A percentile compares a stretch with the other conserved stretches of the same genome.
Conservation (phyloP, 345 rosid genomes). For the Conringia planisiliqua region DNA sequence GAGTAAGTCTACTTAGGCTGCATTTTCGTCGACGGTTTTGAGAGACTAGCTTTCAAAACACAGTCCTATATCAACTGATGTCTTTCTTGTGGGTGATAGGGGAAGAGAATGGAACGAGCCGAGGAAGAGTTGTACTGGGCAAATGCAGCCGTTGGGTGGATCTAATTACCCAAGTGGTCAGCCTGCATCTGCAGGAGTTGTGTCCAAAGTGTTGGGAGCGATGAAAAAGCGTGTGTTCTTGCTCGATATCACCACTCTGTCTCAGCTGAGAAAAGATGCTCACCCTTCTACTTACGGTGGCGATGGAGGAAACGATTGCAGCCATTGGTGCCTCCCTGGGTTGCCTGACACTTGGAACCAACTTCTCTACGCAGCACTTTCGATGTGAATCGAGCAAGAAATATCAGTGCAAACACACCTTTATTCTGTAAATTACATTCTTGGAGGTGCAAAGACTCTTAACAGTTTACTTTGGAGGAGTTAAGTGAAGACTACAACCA, state of each 20-base stretch:
- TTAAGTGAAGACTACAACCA: conserved; percentile 7
- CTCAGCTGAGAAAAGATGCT: conserved; percentile 89
- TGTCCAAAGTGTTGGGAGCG: conserved; percentile 51
- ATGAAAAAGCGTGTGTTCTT: conserved; percentile 63
- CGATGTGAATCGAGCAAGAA: conserved; percentile 37
- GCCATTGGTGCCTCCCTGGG: conserved; percentile 99
- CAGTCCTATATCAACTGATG: neutral
- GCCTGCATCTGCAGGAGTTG: conserved; percentile 60
- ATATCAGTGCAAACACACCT: conserved; percentile 10
- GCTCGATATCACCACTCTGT: conserved; percentile 80
- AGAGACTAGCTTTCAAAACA: neutral
- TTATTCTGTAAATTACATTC: conserved; percentile 36
- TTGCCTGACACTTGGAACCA: conserved; percentile 98
- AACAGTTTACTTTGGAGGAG: neutral
- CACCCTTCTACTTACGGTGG: conserved; percentile 71
- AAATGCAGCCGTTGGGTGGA: conserved; percentile 64
- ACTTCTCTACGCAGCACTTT: conserved; percentile 77
- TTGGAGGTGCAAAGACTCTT: conserved; percentile 26
- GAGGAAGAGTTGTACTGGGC: conserved; percentile 58
- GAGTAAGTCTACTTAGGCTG: conserved; percentile 42
- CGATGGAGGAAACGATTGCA: conserved; percentile 68
- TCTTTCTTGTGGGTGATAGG: conserved; percentile 37
- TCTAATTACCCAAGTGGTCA: conserved; percentile 66
- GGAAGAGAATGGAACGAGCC: conserved; percentile 88
- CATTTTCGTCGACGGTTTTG: neutral